phyloP scores from a whole-genome alignment of 78 protist species.

The Dictyostelium firmibasis region DNA sequence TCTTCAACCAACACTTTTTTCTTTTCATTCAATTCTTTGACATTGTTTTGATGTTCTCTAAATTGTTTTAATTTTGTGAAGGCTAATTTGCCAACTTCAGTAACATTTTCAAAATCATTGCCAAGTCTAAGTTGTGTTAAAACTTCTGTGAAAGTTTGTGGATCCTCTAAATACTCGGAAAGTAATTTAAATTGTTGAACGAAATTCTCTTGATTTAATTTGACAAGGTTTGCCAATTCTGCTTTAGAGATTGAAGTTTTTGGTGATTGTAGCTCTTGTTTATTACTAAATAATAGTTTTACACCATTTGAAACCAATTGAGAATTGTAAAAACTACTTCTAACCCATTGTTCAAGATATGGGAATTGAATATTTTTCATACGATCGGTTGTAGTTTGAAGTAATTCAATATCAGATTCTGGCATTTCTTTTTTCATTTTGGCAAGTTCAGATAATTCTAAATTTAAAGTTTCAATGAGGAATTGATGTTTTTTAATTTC shows the following conservation, averaged over 20 bases:
- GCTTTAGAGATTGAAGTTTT: background rate
- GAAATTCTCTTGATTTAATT: conserved; percentile 18
- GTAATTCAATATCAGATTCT: conserved; percentile 6
- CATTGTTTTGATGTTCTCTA: background rate
- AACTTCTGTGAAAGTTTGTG: background rate
- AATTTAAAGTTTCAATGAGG: background rate
- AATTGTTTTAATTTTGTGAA: background rate
- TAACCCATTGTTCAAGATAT: background rate
- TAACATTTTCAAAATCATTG: conserved; percentile 19
- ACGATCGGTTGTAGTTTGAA: background rate
- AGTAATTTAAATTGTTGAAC: background rate
- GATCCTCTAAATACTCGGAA: conserved; percentile 22
- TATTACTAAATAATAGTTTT: background rate
- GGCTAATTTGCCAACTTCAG: conserved; percentile 20
- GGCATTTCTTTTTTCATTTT: conserved; percentile 64
- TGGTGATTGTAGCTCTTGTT: background rate
- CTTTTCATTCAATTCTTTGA: background rate
- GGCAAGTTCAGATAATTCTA: conserved; percentile 19
- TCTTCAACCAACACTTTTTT: background rate
- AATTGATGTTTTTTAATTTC: background rate
- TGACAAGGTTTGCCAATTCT: background rate
- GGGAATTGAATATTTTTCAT: background rate
- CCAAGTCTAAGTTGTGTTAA: background rate
- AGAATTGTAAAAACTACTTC: background rate
- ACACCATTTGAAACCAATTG: background rate